Base-by-base conservation (phyloP, 345 rosid species). In the Iberis pinnata region DNA sequence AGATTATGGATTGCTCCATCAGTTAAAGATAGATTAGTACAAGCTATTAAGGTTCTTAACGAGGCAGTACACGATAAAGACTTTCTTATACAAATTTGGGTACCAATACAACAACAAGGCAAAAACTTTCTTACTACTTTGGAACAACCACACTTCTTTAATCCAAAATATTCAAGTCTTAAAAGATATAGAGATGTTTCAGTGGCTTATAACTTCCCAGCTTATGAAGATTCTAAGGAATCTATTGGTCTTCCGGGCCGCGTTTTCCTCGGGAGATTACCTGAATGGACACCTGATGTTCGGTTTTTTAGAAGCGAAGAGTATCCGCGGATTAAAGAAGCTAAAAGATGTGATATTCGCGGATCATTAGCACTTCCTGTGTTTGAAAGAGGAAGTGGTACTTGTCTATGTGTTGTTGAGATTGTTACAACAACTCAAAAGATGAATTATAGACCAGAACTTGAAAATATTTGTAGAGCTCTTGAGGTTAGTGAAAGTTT, bases 221-320 rank as follows among this genome's bases (percentile, higher is more conserved):
- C 82, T 7, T 95, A 90, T 35, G 82, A 75, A 55, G 87, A 73
- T 44, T 77, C 95, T 6, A 74, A 78, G 27, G 89, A 77, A 43
- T 75, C 73, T 5, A 69, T 72, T n/a, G 98, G 95, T 53, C 73
- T 90, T 62, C 98, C 92, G 2, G 92, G 95, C 68, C 87, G 96
- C 33, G 96, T 87, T n/a, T 90, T 66, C 72, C 67, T 82, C 42
- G 75, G 75, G 73, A 79, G 76, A 66, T 41, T 87, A 70, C 96
- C 98, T 0, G 98, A 90, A 68, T 90, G 92, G 84, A 90, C 98
- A 26, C 98, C 96, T 33, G 98, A 90, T 79, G 98, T 87, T 33
- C 80, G 90, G 25, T 86, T 73, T 71, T 90, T 90, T 31, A 62
- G 69, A 56, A 70, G 70, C 12, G 85, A 78, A 41, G 96, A 90